These are phyloP conservation scores for Lepidium didymum DNA, from an alignment of 345 rosid genomes.

Conservation along the genomic window DNA sequence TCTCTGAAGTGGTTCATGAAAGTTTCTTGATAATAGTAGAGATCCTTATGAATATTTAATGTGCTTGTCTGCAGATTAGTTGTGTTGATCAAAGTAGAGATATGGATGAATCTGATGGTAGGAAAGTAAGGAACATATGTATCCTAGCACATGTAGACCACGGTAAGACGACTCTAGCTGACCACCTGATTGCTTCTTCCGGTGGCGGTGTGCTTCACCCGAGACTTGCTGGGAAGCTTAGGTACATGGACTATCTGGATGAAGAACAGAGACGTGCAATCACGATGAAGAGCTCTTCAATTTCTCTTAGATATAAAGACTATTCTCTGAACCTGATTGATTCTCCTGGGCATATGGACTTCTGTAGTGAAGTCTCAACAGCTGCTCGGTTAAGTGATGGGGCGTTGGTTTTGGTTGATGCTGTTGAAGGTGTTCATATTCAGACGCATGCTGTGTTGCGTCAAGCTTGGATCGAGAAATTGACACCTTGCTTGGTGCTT, in stretches of 20 bases:
- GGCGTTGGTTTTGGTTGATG: slow-evolving; percentile 85
- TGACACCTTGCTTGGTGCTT: slow-evolving; percentile 88
- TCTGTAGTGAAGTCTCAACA: slow-evolving; percentile 90
- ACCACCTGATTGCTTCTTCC: slow-evolving; percentile 75
- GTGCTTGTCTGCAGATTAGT: slow-evolving; percentile 6
- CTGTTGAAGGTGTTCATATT: slow-evolving; percentile 91
- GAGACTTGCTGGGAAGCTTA: slow-evolving; percentile 73
- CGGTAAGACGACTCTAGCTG: slow-evolving; percentile 93
- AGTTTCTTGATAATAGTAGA: neutral
- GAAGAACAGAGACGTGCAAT: slow-evolving; percentile 98
- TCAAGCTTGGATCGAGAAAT: slow-evolving; percentile 88
- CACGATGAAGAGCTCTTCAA: slow-evolving; percentile 95
- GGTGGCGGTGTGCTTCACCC: slow-evolving; percentile 79
- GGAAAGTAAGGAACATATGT: slow-evolving; percentile 66
- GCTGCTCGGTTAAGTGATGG: slow-evolving; percentile 94
- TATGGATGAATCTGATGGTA: slow-evolving; percentile 44
- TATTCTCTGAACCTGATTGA: slow-evolving; percentile 70
- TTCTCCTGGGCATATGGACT: slow-evolving; percentile 98
- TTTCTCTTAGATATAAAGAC: slow-evolving; percentile 50
- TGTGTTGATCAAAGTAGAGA: neutral
- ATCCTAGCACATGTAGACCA: slow-evolving; percentile 95
- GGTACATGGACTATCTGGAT: slow-evolving; percentile 87
- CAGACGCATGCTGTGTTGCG: slow-evolving; percentile 93
- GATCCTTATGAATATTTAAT: neutral
- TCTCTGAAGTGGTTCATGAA: neutral